These are phyloP conservation scores for Dianthus caryophyllus DNA, from an alignment of 148 eudicot genomes.

Conservation along the genomic window DNA sequence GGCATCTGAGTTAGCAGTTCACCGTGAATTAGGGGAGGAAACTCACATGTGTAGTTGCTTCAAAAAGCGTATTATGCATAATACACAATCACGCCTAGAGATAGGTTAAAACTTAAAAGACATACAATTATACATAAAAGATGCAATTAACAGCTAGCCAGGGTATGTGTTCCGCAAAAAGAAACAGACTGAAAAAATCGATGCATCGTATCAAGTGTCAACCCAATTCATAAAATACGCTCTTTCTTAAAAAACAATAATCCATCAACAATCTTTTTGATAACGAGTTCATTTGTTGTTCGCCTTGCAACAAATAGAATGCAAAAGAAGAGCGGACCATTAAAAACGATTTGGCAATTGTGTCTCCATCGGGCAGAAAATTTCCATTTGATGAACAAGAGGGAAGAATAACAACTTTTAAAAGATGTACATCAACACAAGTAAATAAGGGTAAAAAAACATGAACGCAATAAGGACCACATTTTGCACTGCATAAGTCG, in stretches of 20 bases:
- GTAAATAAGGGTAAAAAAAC: no score
- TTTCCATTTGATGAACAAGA: background rate
- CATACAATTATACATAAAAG: background rate
- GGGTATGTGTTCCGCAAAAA: background rate
- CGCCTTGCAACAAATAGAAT: background rate
- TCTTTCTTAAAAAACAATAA: background rate
- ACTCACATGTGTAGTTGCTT: no score
- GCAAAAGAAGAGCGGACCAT: background rate
- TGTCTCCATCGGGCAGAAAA: background rate
- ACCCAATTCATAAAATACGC: background rate
- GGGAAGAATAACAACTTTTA: background rate
- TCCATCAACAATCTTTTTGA: background rate
- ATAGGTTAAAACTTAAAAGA: background rate
- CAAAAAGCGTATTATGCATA: background rate
- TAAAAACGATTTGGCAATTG: background rate
- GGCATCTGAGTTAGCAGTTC: slow-evolving; percentile 14
- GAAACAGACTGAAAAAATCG: background rate
- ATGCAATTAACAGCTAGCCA: no score
- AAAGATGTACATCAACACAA: background rate
- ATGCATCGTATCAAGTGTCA: background rate
- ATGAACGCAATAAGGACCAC: background rate
- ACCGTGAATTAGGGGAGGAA: background rate
- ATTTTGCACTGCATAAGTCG: background rate
- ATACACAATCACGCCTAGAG: background rate
- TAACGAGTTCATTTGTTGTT: background rate